phyloP scores from a whole-genome alignment of 441 rosid genomes.

The Pelargonium cotyledonis region DNA sequence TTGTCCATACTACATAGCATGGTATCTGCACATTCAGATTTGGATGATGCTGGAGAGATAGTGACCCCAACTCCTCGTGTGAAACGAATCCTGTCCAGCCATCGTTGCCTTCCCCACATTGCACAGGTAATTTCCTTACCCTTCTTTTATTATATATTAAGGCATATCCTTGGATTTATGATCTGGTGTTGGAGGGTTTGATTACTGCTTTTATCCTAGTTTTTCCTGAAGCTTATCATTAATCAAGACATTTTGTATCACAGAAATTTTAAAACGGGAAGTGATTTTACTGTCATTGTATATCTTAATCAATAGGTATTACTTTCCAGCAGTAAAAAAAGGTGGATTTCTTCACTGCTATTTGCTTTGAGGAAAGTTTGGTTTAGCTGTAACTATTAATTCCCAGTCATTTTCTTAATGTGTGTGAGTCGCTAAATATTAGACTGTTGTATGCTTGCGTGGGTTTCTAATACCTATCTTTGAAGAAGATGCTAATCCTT shows the following conservation, averaged over 20 bases:
- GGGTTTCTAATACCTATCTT: background rate
- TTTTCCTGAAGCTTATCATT: too few species aligned
- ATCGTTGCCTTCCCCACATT: conserved; percentile 98
- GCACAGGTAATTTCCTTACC: conserved; percentile 64
- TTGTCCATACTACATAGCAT: conserved; percentile 89
- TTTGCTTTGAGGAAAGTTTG: background rate
- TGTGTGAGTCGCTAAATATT: background rate
- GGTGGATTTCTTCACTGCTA: background rate
- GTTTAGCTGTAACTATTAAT: background rate
- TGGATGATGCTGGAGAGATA: conserved; percentile 99
- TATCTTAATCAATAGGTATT: background rate
- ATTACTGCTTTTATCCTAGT: background rate
- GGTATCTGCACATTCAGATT: conserved; percentile 98
- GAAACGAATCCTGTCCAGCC: conserved; percentile 85
- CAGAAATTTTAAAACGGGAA: too few species aligned
- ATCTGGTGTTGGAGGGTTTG: background rate
- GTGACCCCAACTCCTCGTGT: conserved; percentile 99
- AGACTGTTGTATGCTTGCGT: background rate
- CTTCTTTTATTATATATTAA: background rate
- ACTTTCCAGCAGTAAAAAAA: background rate
- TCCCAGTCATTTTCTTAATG: background rate
- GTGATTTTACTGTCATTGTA: background rate
- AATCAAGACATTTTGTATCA: too few species aligned
- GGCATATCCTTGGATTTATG: background rate
- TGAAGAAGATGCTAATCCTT: background rate